These are phyloP conservation scores for Huntiella omanensis DNA, from an alignment of 2,329 filamentous ascomycete genomes.

Conservation along the genomic window DNA sequence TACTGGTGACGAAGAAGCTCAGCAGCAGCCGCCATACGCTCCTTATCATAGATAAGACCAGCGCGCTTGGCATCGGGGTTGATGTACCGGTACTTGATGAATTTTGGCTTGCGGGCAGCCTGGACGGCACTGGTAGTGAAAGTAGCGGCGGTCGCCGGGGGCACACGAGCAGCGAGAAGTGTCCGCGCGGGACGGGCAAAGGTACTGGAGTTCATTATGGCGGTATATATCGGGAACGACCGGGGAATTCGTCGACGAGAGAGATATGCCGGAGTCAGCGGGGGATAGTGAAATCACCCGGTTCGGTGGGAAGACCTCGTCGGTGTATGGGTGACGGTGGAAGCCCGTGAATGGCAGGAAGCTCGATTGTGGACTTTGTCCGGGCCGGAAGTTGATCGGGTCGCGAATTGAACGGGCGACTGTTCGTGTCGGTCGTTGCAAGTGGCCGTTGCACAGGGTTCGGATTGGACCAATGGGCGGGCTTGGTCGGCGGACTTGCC, in stretches of 20 bases:
- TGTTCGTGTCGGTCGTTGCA: not conserved
- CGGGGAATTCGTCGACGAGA: not conserved
- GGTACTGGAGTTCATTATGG: constrained; percentile 7
- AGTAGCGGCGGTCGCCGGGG: constrained; percentile 15
- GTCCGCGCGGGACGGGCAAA: constrained; percentile 8
- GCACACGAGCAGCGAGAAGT: constrained; percentile 2
- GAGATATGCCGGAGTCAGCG: not conserved
- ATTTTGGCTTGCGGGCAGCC: constrained; percentile 22
- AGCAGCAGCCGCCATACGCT: constrained; percentile 1
- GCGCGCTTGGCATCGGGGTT: constrained; percentile 6
- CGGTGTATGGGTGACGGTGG: not conserved
- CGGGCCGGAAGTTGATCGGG: not conserved
- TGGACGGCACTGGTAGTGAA: constrained; percentile 35
- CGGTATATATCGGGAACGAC: not conserved
- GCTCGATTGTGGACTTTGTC: not conserved
- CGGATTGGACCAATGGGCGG: not conserved
- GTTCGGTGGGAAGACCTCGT: not conserved
- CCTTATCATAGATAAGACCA: not conserved
- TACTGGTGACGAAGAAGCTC: not conserved
- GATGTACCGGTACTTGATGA: constrained; percentile 7
- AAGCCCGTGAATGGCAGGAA: not conserved
- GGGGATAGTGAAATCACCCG: not conserved
- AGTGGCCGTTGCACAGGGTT: not conserved
- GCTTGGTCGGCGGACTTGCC: not conserved
- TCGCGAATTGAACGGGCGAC: not conserved